Conservation (phyloP, 2,329 filamentous ascomycete genomes). For the Penicillium hordei region DNA sequence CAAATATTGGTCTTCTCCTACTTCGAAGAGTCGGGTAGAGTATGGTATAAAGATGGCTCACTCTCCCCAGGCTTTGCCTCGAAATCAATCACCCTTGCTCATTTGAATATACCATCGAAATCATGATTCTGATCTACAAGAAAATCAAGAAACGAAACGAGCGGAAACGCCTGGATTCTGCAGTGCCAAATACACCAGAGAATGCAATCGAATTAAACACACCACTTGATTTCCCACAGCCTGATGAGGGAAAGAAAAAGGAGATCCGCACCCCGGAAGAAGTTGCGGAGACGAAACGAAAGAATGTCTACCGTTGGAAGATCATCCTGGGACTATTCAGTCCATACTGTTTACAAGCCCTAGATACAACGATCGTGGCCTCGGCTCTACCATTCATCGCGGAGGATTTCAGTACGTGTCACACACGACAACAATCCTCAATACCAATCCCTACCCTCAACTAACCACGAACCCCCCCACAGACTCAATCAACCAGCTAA, state of each 20-base stretch:
- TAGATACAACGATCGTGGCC: slow-evolving; percentile 65
- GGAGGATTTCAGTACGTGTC: slow-evolving; percentile 52
- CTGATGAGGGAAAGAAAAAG: not conserved
- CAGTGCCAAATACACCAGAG: not conserved
- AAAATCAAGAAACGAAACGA: not conserved
- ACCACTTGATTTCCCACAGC: not conserved
- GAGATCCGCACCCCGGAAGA: not conserved
- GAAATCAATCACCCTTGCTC: not conserved
- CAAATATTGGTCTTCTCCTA: not conserved
- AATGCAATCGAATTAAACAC: not conserved
- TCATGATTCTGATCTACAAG: not conserved
- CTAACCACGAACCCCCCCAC: not conserved
- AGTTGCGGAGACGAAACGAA: slow-evolving; percentile 2
- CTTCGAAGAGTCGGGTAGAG: too few species aligned
- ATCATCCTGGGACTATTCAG: slow-evolving; percentile 59
- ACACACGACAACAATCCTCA: too few species aligned
- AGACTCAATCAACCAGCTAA: slow-evolving; percentile 59
- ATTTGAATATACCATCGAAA: not conserved
- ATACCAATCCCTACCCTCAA: too few species aligned
- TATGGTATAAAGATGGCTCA: not conserved
- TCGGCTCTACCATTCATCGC: slow-evolving; percentile 63
- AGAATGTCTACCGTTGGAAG: slow-evolving; percentile 56
- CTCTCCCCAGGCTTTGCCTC: not conserved
- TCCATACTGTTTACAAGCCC: slow-evolving; percentile 61
- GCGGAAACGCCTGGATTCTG: not conserved